Evolutionary conservation across 2,329 filamentous ascomycete species (phyloP).

Genomic region (Rugonectria rugulosa): DNA sequence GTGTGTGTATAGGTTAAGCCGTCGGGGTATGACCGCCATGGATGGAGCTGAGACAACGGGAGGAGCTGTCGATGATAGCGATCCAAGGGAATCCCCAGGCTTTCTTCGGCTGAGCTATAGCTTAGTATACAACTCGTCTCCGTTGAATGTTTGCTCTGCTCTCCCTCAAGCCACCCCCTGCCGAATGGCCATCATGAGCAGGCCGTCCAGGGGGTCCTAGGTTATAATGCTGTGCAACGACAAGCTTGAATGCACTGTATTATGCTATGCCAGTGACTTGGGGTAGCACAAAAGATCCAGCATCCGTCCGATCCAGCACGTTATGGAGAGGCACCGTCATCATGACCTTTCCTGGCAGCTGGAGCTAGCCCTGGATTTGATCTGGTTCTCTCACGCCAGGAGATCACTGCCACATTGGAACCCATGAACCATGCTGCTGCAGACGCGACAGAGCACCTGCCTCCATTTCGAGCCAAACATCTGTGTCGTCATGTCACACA

Average conservation of each 20-base stretch:
- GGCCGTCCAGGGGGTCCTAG: not conserved
- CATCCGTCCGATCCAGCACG: conserved; percentile 35
- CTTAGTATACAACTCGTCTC: no score
- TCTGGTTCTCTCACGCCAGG: conserved; percentile 3
- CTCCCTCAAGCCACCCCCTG: no score
- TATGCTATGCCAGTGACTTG: conserved; percentile 1
- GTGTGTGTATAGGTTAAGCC: conserved; percentile 1
- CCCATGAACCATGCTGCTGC: not conserved
- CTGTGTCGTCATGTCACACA: not conserved
- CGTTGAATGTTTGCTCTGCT: no score
- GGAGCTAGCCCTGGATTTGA: conserved; percentile 5
- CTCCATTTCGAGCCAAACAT: not conserved
- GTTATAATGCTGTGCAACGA: conserved; percentile 13
- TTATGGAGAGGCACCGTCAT: conserved; percentile 22
- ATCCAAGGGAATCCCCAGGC: no score
- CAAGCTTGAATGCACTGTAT: conserved; percentile 5
- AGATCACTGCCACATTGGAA: not conserved
- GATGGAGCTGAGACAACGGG: not conserved
- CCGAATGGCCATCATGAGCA: not conserved
- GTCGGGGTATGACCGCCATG: conserved; percentile 3
- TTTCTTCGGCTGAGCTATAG: no score
- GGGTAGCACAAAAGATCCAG: conserved; percentile 36
- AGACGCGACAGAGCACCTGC: not conserved
- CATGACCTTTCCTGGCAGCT: conserved; percentile 21
- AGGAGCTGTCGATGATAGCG: no score